Conservation (phyloP, 2,329 filamentous ascomycete genomes). For the Fusarium beomiforme region DNA sequence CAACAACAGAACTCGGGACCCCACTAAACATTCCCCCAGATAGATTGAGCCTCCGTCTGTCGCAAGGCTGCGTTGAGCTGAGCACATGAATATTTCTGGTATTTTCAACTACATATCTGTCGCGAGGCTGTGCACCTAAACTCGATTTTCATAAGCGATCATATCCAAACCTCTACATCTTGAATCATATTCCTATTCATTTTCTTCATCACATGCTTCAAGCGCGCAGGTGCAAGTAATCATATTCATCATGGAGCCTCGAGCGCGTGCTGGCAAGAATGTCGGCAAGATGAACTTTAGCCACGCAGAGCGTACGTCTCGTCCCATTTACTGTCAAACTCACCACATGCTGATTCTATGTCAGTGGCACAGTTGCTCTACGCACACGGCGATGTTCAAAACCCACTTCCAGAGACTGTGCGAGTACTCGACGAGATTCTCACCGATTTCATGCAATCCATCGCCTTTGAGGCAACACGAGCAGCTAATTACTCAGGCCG, state of each 20-base stretch:
- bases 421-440: constrained; percentile 93
- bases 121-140: constrained; percentile 21
- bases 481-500: constrained; percentile 87
- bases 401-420: constrained; percentile 84
- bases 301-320: constrained; percentile 71
- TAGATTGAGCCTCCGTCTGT: constrained; percentile 28
- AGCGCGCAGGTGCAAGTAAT: constrained; percentile 11
- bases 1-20: constrained; percentile 37
- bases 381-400: constrained; percentile 80
- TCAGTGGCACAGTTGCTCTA: constrained; percentile 79
- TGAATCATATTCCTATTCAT: neutral
- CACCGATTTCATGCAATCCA: constrained; percentile 95
- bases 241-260: constrained; percentile 72
- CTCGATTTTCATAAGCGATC: neutral
- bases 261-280: constrained; percentile 81
- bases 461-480: constrained; percentile 88
- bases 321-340: neutral
- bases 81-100: constrained; percentile 14
- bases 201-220: neutral
- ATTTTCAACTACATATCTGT: constrained; percentile 35
- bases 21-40: constrained; percentile 30
- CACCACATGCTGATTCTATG: neutral
- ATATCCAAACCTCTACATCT: neutral
- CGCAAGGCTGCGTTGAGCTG: constrained; percentile 25
- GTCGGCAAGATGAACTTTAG: constrained; percentile 86